phyloP scores from a whole-genome alignment of 345 rosid species.

The Litchi chinensis region DNA sequence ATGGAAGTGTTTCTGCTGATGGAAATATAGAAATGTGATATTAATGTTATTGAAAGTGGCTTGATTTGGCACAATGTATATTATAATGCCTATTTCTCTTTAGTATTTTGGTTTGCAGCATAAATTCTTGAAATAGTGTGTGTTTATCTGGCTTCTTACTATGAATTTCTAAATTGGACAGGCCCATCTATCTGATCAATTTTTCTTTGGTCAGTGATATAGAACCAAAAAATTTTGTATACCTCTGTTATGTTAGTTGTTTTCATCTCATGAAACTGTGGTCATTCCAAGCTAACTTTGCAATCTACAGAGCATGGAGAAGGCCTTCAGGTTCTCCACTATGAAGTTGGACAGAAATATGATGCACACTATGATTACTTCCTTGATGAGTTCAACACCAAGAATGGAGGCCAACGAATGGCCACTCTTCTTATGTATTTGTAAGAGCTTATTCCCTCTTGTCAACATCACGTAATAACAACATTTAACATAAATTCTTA shows the following conservation, averaged over 20 bases:
- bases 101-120: neutral
- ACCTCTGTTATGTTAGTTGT: neutral
- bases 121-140: neutral
- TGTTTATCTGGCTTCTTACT: neutral
- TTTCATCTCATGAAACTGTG: neutral
- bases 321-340: slow-evolving; percentile 87
- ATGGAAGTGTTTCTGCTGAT: neutral
- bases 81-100: neutral
- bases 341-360: slow-evolving; percentile 87
- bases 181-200: neutral
- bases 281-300: neutral
- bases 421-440: slow-evolving; percentile 94
- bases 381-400: slow-evolving; percentile 83
- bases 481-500: neutral
- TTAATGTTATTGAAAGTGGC: neutral
- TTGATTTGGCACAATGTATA: neutral
- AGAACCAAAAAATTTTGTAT: neutral
- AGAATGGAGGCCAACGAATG: slow-evolving; percentile 87
- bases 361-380: slow-evolving; percentile 91
- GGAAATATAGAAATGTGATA: neutral
- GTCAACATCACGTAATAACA: slow-evolving; percentile 2
- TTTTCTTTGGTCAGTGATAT: neutral
- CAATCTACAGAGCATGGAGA: slow-evolving; percentile 80
- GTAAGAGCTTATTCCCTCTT: slow-evolving; percentile 42
- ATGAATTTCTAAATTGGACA: neutral